Evolutionary conservation across 768 basidiomycete genomes (phyloP).

Genomic region (Suillus plorans): DNA sequence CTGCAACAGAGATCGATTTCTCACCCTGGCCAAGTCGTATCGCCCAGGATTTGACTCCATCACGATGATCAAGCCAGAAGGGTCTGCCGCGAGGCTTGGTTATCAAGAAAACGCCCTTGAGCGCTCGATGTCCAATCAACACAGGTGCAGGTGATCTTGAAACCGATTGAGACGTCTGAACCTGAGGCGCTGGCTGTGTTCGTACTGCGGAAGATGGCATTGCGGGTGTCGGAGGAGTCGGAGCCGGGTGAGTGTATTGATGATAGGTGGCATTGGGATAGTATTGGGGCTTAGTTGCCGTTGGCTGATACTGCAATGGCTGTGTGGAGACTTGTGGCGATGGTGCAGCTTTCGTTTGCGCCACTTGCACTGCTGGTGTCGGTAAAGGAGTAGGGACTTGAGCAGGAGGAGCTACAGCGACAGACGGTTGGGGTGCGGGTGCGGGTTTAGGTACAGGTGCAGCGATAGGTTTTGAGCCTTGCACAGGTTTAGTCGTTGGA

Average conservation of each 20-base stretch:
- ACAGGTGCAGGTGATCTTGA: conserved; percentile 32
- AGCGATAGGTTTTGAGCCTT: conserved; percentile 24
- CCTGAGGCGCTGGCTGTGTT: conserved; percentile 6
- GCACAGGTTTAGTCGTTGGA: conserved; percentile 16
- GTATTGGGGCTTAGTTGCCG: conserved; percentile 26
- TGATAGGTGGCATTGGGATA: conserved; percentile 58
- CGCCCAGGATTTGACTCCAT: conserved; percentile 76
- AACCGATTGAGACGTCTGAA: conserved; percentile 28
- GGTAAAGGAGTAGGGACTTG: conserved; percentile 21
- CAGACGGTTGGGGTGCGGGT: conserved; percentile 23
- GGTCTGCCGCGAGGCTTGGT: conserved; percentile 61
- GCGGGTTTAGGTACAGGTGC: conserved; percentile 17
- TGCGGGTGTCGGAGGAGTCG: conserved; percentile 19
- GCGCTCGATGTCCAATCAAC: conserved; percentile 39
- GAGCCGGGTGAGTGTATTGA: conserved; percentile 24
- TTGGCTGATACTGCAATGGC: conserved; percentile 34
- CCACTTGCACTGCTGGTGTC: conserved; percentile 11
- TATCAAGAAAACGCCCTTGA: conserved; percentile 52
- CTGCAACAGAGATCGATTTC: conserved; percentile 50
- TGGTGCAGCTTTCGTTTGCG: conserved; percentile 15
- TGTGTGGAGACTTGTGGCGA: conserved; percentile 34
- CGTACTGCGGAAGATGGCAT: conserved; percentile 10
- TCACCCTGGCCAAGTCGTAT: conserved; percentile 61
- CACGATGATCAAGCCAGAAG: conserved; percentile 59
- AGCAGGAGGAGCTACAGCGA: conserved; percentile 18